phyloP scores from a whole-genome alignment of 2,329 filamentous ascomycete genomes.

The Penicillium olsonii region DNA sequence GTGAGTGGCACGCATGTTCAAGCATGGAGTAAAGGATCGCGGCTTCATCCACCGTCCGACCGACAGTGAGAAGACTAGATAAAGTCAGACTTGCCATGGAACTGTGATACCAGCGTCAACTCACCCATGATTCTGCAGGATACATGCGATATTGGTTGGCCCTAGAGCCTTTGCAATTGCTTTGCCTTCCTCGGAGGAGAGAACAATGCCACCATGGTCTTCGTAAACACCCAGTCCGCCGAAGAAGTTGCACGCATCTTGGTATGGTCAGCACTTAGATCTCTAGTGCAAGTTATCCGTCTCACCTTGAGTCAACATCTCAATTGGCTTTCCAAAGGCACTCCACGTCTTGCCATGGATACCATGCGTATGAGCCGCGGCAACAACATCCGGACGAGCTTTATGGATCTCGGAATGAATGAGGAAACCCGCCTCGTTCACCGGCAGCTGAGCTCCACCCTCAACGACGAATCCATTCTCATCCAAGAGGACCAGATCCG shows the following conservation, averaged over 20 bases:
- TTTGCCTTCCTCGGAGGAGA: conserved; percentile 42
- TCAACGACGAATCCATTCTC: conserved; percentile 43
- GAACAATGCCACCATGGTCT: conserved; percentile 43
- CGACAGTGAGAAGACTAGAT: conserved; percentile 41
- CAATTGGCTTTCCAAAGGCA: conserved; percentile 59
- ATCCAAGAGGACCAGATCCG: conserved; percentile 44
- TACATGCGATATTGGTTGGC: conserved; percentile 43
- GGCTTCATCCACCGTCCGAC: conserved; percentile 44
- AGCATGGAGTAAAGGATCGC: conserved; percentile 42
- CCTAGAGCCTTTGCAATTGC: conserved; percentile 42
- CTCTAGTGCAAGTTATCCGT: background rate
- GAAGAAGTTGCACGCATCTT: conserved; percentile 43
- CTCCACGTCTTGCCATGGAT: conserved; percentile 64
- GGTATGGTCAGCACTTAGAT: background rate
- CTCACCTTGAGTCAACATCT: conserved; percentile 62
- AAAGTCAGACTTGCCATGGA: conserved; percentile 16
- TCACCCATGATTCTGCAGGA: conserved; percentile 46
- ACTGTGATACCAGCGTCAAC: conserved; percentile 16
- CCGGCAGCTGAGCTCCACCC: conserved; percentile 42
- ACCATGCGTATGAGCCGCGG: conserved; percentile 61
- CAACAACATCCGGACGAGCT: conserved; percentile 60
- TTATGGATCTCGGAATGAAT: conserved; percentile 62
- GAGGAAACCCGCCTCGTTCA: conserved; percentile 55
- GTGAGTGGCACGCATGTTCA: conserved; percentile 45
- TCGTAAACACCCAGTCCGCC: conserved; percentile 42